These are phyloP conservation scores for Cucurbita maxima DNA, from an alignment of 306 rosid species.

Conservation along the genomic window DNA sequence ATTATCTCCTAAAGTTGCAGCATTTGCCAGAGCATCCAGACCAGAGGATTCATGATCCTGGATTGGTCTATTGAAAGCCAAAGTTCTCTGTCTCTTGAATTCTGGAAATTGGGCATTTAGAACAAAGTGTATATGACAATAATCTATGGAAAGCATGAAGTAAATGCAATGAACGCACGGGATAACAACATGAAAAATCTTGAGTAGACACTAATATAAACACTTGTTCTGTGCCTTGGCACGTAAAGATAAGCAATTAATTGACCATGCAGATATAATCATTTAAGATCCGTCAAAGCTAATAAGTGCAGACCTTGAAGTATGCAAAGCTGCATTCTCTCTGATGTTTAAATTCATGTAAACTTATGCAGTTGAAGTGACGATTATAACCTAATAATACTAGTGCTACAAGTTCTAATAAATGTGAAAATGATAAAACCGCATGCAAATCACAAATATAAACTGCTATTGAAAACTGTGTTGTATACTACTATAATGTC, in stretches of 20 bases:
- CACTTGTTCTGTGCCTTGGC: not conserved
- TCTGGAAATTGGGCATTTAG: slow-evolving; percentile 24
- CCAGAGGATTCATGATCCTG: slow-evolving; percentile 63
- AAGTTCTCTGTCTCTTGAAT: slow-evolving; percentile 52
- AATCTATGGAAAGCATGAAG: not conserved
- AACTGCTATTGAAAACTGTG: not conserved
- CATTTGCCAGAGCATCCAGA: slow-evolving; percentile 86
- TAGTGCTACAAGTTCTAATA: not conserved
- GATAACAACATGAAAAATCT: not conserved
- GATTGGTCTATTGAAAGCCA: slow-evolving; percentile 29
- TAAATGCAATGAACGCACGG: not conserved
- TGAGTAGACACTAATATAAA: not conserved
- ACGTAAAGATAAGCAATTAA: not conserved
- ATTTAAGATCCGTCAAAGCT: no score
- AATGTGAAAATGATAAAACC: not conserved
- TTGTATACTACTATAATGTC: not conserved
- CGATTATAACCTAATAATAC: not conserved
- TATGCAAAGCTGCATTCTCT: no score
- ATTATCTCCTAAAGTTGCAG: slow-evolving; percentile 69
- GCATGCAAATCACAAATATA: not conserved
- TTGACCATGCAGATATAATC: not conserved
- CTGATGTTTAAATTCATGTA: not conserved
- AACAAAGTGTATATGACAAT: not conserved
- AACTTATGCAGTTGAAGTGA: not conserved
- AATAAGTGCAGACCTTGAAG: no score